Percentiles rank a stretch among this genome's conserved stretches.
Evolutionary conservation across 495 filamentous ascomycete species (phyloP).

Genomic region (Thozetella sp.): DNA sequence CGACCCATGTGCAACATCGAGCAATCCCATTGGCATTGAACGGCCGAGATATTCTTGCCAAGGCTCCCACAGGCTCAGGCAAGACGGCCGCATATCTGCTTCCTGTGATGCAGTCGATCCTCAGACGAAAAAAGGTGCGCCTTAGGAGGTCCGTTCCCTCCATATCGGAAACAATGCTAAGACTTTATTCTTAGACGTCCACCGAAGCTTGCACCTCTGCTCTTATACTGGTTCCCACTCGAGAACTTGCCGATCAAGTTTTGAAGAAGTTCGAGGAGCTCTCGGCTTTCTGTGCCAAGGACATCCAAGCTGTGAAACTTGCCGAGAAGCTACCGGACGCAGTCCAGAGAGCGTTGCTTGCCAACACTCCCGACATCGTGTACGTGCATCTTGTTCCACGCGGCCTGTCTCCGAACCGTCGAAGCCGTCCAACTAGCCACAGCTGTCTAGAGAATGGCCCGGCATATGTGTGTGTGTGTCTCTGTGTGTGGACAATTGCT

Average conservation of each 20-base stretch:
- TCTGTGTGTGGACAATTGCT: neutral
- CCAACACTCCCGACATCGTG: constrained; percentile 87
- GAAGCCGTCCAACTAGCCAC: too few species aligned
- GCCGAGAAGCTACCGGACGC: constrained; percentile 86
- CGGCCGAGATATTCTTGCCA: constrained; percentile 87
- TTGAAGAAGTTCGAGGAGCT: constrained; percentile 72
- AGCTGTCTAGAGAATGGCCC: too few species aligned
- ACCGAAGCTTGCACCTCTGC: constrained; percentile 50
- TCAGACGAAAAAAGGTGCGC: constrained; percentile 73
- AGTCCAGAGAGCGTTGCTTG: constrained; percentile 82
- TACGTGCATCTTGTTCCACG: too few species aligned
- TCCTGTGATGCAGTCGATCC: constrained; percentile 78
- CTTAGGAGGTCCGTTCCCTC: neutral
- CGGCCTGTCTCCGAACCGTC: too few species aligned
- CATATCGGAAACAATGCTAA: too few species aligned
- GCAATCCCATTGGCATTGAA: constrained; percentile 90
- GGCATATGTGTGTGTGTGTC: too few species aligned
- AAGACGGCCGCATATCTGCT: constrained; percentile 98
- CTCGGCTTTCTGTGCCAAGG: constrained; percentile 80
- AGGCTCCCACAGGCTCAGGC: constrained; percentile 90
- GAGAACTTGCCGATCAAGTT: constrained; percentile 91
- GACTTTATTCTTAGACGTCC: constrained; percentile 21
- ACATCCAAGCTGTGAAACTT: constrained; percentile 78
- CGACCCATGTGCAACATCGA: constrained; percentile 82
- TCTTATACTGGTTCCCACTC: constrained; percentile 90